phyloP scores from a whole-genome alignment of 2,329 filamentous ascomycete genomes.

The Diaporthe destruens region DNA sequence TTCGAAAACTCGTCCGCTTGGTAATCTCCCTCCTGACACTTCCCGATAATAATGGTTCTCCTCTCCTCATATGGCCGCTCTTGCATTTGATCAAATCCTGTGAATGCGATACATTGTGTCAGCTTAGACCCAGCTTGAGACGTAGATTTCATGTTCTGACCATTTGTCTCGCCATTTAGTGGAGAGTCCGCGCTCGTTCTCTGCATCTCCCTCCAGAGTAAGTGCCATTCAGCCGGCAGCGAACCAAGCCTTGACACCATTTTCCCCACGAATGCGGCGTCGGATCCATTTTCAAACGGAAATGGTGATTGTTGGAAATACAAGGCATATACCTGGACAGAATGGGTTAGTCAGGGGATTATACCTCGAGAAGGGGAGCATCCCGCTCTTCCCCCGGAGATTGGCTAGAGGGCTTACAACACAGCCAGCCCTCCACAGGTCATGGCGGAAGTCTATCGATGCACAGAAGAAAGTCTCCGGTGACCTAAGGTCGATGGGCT shows the following conservation, averaged over 20 bases:
- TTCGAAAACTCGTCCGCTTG: neutral
- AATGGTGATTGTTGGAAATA: conserved; percentile 7
- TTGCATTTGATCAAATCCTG: neutral
- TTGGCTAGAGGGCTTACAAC: neutral
- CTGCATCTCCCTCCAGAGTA: neutral
- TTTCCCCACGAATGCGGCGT: neutral
- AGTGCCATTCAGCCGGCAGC: neutral
- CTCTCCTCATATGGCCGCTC: neutral
- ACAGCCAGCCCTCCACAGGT: conserved; percentile 24
- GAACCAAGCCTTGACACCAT: conserved; percentile 2
- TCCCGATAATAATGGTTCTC: neutral
- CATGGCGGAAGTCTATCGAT: conserved; percentile 3
- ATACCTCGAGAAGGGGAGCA: no score
- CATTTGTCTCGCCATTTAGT: neutral
- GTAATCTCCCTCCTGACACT: neutral
- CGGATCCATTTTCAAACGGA: neutral
- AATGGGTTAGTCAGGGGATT: no score
- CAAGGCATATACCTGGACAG: conserved; percentile 7
- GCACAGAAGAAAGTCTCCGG: conserved; percentile 21
- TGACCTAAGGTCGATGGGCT: conserved; percentile 10
- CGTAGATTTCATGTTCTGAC: neutral
- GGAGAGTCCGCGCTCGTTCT: neutral
- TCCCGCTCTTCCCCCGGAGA: no score
- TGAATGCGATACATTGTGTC: neutral
- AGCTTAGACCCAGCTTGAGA: neutral